Conservation (phyloP, 768 basidiomycete species). For the Sutorius australiensis region DNA sequence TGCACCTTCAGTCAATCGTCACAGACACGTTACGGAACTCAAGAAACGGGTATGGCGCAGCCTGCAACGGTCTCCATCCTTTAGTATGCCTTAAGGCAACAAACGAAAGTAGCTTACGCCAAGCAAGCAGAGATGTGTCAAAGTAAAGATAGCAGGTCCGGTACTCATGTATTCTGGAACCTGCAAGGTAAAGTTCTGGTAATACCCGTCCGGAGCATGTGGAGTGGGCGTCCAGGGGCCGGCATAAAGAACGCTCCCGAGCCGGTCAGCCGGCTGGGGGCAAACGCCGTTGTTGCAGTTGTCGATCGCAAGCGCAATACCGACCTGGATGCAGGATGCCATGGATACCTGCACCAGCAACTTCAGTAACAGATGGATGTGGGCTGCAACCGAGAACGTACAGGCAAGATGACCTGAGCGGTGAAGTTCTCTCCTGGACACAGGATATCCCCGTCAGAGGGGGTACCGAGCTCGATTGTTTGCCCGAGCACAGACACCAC, state of each 20-base stretch:
- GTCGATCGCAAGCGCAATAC: slow-evolving; percentile 27
- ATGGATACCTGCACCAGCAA: slow-evolving; percentile 15
- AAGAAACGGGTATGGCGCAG: slow-evolving; percentile 24
- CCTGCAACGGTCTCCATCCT: slow-evolving; percentile 8
- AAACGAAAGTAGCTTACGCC: slow-evolving; percentile 16
- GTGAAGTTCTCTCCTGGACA: slow-evolving; percentile 16
- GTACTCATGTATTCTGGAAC: background rate
- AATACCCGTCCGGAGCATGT: slow-evolving; percentile 18
- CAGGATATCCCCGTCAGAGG: slow-evolving; percentile 19
- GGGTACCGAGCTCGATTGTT: slow-evolving; percentile 26
- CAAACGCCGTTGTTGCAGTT: slow-evolving; percentile 20
- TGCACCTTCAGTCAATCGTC: slow-evolving; percentile 12
- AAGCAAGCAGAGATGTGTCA: slow-evolving; percentile 30
- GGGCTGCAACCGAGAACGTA: no score
- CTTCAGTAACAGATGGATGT: background rate
- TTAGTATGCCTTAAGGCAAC: background rate
- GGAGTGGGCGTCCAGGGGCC: slow-evolving; percentile 26
- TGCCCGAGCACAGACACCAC: slow-evolving; percentile 19
- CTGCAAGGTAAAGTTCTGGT: slow-evolving; percentile 30
- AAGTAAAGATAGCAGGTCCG: slow-evolving; percentile 28
- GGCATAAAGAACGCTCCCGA: slow-evolving; percentile 28
- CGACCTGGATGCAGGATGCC: slow-evolving; percentile 23
- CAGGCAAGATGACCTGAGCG: slow-evolving; percentile 21
- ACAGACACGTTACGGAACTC: slow-evolving; percentile 27
- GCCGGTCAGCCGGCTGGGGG: slow-evolving; percentile 16